Evolutionary conservation across 129 eudicot species (phyloP).

Genomic region (Silybum marianum): DNA sequence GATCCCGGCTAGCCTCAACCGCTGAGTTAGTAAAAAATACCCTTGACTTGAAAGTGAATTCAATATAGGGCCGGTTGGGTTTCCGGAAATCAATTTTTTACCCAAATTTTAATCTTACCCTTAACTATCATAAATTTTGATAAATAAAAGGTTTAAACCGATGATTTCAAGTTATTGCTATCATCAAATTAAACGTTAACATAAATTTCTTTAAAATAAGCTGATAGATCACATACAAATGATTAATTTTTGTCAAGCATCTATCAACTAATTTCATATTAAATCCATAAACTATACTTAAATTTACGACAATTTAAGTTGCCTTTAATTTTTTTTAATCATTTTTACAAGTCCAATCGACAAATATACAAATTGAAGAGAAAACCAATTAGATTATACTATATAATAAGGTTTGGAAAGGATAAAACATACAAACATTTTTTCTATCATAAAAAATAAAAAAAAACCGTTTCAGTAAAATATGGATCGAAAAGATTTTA

Average conservation of each 20-base stretch:
- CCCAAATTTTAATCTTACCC: not conserved
- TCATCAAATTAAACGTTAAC: not conserved
- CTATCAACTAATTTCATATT: not conserved
- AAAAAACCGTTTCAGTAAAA: not conserved
- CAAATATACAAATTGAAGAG: not conserved
- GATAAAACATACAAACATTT: not conserved
- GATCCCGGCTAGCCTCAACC: no score
- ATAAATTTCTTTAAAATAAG: not conserved
- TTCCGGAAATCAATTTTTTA: no score
- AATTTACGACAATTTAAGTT: no score
- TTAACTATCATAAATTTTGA: not conserved
- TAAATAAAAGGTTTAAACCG: no score
- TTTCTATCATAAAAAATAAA: not conserved
- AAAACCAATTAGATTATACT: not conserved
- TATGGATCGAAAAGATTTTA: not conserved
- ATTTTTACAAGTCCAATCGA: not conserved
- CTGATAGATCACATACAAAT: not conserved
- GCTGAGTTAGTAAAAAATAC: no score
- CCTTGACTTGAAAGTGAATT: no score
- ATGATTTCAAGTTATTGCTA: not conserved
- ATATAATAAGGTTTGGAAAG: not conserved
- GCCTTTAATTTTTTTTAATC: no score
- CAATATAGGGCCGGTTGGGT: no score
- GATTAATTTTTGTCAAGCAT: not conserved
- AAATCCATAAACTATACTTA: no score